Base-by-base conservation (phyloP, 352 stramenopile genomes). In the Pythium biforme region DNA sequence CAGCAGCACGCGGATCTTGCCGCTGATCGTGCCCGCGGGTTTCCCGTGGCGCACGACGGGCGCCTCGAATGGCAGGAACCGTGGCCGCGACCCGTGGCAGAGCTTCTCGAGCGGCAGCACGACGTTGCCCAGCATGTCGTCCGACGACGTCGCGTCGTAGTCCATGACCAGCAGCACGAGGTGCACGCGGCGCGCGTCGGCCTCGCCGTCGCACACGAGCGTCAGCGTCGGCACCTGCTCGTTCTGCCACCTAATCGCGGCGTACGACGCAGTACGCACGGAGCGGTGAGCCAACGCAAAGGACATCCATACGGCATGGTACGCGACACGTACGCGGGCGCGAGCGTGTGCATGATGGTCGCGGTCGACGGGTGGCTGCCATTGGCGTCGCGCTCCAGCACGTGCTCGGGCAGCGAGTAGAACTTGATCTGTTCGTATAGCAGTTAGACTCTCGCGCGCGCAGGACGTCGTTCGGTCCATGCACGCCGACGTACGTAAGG, bases 111-210 rank as follows among this genome's bases (percentile, higher is more conserved):
- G 66, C 23, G 76, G 82, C 29, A 92, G 56, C 47, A 77, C 74
- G 15, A 70, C 73, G 59, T 89, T 78, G 52, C 82, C 81, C 46
- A 95, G 79, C 14, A 83, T 59, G 43, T 94, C 86, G 64, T 93
- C 78, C 25, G 74, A 72, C 3, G 81, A 90, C 25, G 79, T 87
- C 19, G 79, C 73, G 64, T 95, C 84, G 69, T 92, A 89, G 66
- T 94, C 84, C 84, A 92, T 92, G 51, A 93, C 46, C 26, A 89
- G 55, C 46, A 95, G 69, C 17, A 90, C 70, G 46, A 95, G 62
- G 63, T 95, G 86, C 40, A 90, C 68, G 27, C 70, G 70, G 19
- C 80, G 72, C 40, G 89, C 64, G 34, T 92, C 78, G 4, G 71
- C 72, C 47, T 87, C 74, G 23, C 76, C 60, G 48, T 77, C 72